Conservation (phyloP, 352 stramenopile species). For the Globisporangium ultimum region DNA sequence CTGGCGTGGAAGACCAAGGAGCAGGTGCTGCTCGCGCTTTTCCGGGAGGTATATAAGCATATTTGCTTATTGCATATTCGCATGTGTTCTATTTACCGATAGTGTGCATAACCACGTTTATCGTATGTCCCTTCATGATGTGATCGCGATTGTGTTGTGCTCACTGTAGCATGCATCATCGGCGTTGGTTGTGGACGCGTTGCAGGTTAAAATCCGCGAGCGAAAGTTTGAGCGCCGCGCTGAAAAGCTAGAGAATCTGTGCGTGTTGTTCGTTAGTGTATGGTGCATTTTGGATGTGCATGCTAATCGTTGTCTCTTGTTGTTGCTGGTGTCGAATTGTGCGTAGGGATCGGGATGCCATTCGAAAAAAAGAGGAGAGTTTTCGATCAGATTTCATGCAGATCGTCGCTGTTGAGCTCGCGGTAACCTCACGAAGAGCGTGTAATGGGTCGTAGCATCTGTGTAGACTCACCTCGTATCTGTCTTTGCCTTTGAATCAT, state of each 20-base stretch:
- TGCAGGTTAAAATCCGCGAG: constrained; percentile 27
- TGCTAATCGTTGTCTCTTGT: constrained; percentile 1
- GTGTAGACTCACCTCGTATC: no score
- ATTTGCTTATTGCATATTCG: background rate
- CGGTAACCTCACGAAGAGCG: constrained; percentile 17
- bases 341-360: constrained; percentile 30
- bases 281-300: background rate
- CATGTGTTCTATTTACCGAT: background rate
- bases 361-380: constrained; percentile 54
- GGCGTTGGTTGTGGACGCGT: constrained; percentile 22
- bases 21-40: constrained; percentile 38
- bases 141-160: background rate
- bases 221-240: constrained; percentile 46
- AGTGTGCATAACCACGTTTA: background rate
- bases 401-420: constrained; percentile 38
- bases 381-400: constrained; percentile 64
- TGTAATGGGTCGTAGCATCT: background rate
- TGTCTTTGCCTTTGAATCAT: background rate
- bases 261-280: background rate
- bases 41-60: constrained; percentile 36
- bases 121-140: background rate
- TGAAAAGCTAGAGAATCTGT: constrained; percentile 41
- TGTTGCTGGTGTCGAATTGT: constrained; percentile 2
- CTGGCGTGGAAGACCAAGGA: constrained; percentile 51
- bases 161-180: constrained; percentile 44